These are phyloP conservation scores for Kondoa malvinella DNA, from an alignment of 768 basidiomycete species.

Conservation along the genomic window DNA sequence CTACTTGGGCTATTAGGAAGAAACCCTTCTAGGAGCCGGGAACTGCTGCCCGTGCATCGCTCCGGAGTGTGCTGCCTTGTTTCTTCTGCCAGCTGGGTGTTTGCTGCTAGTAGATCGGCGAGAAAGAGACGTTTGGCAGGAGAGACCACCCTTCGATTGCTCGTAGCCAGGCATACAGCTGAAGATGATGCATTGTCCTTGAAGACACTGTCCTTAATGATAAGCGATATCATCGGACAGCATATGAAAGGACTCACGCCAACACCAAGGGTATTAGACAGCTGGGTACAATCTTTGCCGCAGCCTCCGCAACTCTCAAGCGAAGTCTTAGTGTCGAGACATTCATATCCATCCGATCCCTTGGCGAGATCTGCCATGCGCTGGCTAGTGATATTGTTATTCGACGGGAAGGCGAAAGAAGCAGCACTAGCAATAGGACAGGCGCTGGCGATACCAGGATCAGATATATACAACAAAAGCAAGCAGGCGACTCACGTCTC, in stretches of 20 bases:
- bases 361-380: background rate
- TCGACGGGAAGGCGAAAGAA: background rate
- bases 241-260: constrained; percentile 4
- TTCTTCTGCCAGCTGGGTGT: no score
- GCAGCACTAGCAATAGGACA: constrained; percentile 19
- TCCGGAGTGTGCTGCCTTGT: no score
- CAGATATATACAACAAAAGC: no score
- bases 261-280: constrained; percentile 37
- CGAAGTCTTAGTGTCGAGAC: constrained; percentile 45
- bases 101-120: no score
- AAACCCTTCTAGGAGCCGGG: no score
- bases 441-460: no score
- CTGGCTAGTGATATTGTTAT: background rate
- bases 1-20: no score
- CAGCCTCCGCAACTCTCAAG: constrained; percentile 65
- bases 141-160: background rate
- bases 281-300: constrained; percentile 59
- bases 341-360: constrained; percentile 22
- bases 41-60: no score
- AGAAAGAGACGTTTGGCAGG: background rate
- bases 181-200: constrained; percentile 16
- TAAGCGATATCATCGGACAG: background rate
- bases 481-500: no score
- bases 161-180: constrained; percentile 13
- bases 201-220: constrained; percentile 1